These are phyloP conservation scores for Paramecium primaurelia DNA, from an alignment of 73 alveolate genomes.

Conservation along the genomic window DNA sequence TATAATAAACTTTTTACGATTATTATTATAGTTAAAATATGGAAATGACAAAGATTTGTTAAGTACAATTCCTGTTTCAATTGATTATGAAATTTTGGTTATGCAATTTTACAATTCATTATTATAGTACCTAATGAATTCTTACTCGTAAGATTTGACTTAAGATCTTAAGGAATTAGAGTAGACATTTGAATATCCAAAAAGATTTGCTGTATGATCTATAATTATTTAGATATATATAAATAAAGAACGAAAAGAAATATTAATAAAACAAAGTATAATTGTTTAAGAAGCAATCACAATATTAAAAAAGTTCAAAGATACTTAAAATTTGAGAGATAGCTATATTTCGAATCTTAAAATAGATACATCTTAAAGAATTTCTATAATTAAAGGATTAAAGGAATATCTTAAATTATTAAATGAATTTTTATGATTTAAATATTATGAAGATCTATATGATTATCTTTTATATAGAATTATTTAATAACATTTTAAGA, in stretches of 20 bases:
- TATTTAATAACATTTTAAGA: neutral
- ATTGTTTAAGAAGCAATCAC: neutral
- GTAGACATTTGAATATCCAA: no score
- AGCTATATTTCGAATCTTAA: neutral
- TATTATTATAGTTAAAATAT: slow-evolving; percentile 29
- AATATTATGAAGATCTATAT: no score
- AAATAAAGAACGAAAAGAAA: slow-evolving; percentile 24
- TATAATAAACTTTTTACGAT: slow-evolving; percentile 32
- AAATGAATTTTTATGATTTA: neutral
- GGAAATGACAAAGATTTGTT: neutral
- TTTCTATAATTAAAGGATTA: neutral
- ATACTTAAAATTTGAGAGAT: neutral
- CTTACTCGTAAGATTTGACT: neutral
- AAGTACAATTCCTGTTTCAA: slow-evolving; percentile 42
- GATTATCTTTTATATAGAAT: no score
- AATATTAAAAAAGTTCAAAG: neutral
- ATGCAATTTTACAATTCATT: slow-evolving; percentile 3
- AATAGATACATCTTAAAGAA: neutral
- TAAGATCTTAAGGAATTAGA: neutral
- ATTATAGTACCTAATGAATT: neutral
- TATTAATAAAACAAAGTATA: neutral
- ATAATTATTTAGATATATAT: neutral
- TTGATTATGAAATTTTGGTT: slow-evolving; percentile 42
- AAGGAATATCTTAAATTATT: neutral
- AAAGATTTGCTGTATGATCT: slow-evolving; percentile 5